phyloP scores from a whole-genome alignment of 1,139 yeast genomes.

The Kodamaea arcana region DNA sequence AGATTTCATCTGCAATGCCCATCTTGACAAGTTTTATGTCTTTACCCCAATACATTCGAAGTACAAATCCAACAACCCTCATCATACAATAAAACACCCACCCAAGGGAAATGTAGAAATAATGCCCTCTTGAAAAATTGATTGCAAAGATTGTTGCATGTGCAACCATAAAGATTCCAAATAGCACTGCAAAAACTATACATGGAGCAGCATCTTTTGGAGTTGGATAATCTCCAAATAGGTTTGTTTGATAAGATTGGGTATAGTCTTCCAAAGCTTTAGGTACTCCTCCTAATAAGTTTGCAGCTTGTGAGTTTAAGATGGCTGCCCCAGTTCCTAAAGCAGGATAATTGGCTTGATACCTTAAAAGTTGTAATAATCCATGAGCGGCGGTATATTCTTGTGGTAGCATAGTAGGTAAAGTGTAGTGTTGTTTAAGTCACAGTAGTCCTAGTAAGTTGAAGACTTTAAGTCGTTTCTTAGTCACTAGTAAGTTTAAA shows the following conservation, averaged over 20 bases:
- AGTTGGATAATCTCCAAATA: constrained; percentile 37
- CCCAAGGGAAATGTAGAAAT: constrained; percentile 29
- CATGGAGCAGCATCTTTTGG: constrained; percentile 27
- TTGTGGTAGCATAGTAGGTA: constrained; percentile 3
- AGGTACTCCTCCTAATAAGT: constrained; percentile 24
- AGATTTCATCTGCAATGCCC: constrained; percentile 33
- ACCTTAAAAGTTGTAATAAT: constrained; percentile 14
- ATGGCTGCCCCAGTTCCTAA: constrained; percentile 19
- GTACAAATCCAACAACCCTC: constrained; percentile 29
- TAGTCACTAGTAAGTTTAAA: too few species aligned
- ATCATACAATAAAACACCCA: constrained; percentile 29
- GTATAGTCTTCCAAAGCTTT: constrained; percentile 18
- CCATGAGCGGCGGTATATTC: constrained; percentile 20
- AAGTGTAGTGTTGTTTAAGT: too few species aligned
- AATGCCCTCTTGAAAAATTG: constrained; percentile 34
- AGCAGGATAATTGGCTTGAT: constrained; percentile 16
- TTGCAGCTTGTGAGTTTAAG: constrained; percentile 17
- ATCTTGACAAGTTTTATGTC: constrained; percentile 21
- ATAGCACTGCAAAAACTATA: constrained; percentile 28
- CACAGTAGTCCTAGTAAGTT: too few species aligned
- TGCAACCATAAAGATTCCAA: constrained; percentile 21
- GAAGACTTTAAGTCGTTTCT: too few species aligned
- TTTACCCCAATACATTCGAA: constrained; percentile 29
- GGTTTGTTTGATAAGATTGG: constrained; percentile 21
- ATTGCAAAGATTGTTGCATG: constrained; percentile 27